Conservation (phyloP, 2,329 filamentous ascomycete genomes). For the Alternaria sp. region DNA sequence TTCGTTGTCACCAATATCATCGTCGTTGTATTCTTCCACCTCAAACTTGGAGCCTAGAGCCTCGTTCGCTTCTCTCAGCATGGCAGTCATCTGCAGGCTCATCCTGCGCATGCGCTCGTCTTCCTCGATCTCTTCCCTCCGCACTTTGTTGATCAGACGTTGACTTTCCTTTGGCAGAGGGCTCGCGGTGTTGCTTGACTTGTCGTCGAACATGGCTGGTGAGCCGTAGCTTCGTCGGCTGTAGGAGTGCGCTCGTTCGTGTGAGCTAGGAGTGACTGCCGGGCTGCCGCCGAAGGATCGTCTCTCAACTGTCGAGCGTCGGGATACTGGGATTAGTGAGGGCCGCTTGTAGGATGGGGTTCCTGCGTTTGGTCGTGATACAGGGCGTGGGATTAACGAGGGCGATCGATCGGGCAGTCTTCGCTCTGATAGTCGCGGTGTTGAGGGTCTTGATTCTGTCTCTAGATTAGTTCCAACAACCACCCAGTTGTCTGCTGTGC, state of each 20-base stretch:
- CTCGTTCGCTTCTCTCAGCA: slow-evolving; percentile 89
- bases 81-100: slow-evolving; percentile 79
- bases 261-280: slow-evolving; percentile 18
- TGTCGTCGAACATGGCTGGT: slow-evolving; percentile 33
- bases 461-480: slow-evolving; percentile 56
- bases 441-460: slow-evolving; percentile 64
- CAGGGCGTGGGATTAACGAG: slow-evolving; percentile 48
- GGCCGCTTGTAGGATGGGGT: slow-evolving; percentile 37
- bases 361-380: slow-evolving; percentile 29
- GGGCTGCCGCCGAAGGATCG: slow-evolving; percentile 28
- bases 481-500: slow-evolving; percentile 60
- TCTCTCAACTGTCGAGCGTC: slow-evolving; percentile 47
- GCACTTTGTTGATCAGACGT: slow-evolving; percentile 73
- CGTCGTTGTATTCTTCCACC: slow-evolving; percentile 45
- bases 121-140: slow-evolving; percentile 77
- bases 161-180: slow-evolving; percentile 71
- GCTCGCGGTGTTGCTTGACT: slow-evolving; percentile 29
- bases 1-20: slow-evolving; percentile 15
- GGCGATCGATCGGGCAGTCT: slow-evolving; percentile 38
- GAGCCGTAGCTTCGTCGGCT: slow-evolving; percentile 46
- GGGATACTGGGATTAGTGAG: slow-evolving; percentile 56
- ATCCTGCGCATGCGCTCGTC: slow-evolving; percentile 82
- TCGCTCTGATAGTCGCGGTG: slow-evolving; percentile 48
- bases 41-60: slow-evolving; percentile 69
- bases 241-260: slow-evolving; percentile 33